Percentiles rank a stretch among this genome's conserved stretches.
These are phyloP conservation scores for Ogataea trehalophila DNA, from an alignment of 805 yeast genomes.

Conservation along the genomic window DNA sequence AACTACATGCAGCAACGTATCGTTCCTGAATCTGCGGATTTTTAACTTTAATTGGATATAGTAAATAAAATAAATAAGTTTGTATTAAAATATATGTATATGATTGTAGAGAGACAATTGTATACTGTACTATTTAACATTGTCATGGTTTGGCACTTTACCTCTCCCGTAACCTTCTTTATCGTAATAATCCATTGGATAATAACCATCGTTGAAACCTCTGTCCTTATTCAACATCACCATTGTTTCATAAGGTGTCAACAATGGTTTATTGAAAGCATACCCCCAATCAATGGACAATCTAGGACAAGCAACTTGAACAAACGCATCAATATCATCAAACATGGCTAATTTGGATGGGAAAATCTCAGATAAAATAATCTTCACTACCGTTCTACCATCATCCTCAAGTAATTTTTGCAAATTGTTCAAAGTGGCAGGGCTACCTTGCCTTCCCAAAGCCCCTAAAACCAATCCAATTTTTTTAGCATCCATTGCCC, in stretches of 20 bases:
- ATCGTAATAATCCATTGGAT: constrained; percentile 96
- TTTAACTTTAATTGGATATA: neutral
- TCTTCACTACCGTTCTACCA: constrained; percentile 71
- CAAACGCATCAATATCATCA: constrained; percentile 89
- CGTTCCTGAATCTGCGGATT: neutral
- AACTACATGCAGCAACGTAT: constrained; percentile 21
- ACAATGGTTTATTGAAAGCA: constrained; percentile 85
- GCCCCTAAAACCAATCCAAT: constrained; percentile 90
- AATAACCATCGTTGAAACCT: constrained; percentile 57
- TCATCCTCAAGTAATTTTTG: constrained; percentile 46
- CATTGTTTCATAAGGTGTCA: constrained; percentile 96
- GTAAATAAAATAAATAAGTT: constrained; percentile 6
- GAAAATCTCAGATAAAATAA: constrained; percentile 86
- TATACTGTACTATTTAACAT: neutral
- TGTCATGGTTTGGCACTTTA: constrained; percentile 47
- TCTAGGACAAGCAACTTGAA: constrained; percentile 97
- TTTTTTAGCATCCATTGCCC: constrained; percentile 55
- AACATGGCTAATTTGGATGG: constrained; percentile 90
- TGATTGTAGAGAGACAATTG: neutral
- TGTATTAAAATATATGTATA: neutral
- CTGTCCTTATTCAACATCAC: constrained; percentile 74
- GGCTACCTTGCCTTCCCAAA: constrained; percentile 91
- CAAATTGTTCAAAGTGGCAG: constrained; percentile 64
- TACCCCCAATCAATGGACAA: constrained; percentile 98
- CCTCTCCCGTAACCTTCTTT: constrained; percentile 93